Base-by-base conservation (phyloP, 1,284 basidiomycete species). In the Fomes fomentarius region DNA sequence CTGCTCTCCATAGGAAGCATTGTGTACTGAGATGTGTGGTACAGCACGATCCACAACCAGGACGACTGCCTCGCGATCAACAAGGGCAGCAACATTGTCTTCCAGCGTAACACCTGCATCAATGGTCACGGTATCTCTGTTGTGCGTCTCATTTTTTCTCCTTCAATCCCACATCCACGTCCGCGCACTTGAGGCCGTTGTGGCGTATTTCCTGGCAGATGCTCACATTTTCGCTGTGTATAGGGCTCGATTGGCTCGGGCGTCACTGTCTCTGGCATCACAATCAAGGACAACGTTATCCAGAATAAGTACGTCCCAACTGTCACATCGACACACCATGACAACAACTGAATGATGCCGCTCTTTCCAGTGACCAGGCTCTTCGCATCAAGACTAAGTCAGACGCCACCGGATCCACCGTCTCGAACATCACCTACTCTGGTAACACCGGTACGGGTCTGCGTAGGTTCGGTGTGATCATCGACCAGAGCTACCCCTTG, bases 41-140 rank as follows among this genome's bases (percentile, higher is more conserved):
- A 6, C 22, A 55, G 58, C 28, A 49, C 60, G n/a, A 60, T 67
- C 42, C 61, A 58, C 55, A 70, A 70, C 55, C 68, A 85, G 73
- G 84, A 87, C 53, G 84, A 87, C 62, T 87, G 85, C 57, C 66
- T 87, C 33, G 82, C 85, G 10, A 81, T 87, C 63, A 85, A 83
- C 66, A 68, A 67, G 39, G 85, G 84, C 7, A 69, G 71, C 28
- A 82, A 81, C 65, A 81, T 87, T 54, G 62, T 76, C 42, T 82
- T 86, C 66, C 69, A 74, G 48, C 66, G 78, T 25, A 84, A 82
- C 63, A 75, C 72, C 24, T 87, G 85, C 66, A 69, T 71, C 2
- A 73, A 74, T 15, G 83, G 85, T 3, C 85, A 87, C 54, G 84
- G 85, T 28, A 78, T 84, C 53, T 84, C 82, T 8, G 74, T 87